Percentiles rank a stretch among this genome's conserved stretches.
Evolutionary conservation across 495 filamentous ascomycete species (phyloP).

Genomic region (Darksidea phi): DNA sequence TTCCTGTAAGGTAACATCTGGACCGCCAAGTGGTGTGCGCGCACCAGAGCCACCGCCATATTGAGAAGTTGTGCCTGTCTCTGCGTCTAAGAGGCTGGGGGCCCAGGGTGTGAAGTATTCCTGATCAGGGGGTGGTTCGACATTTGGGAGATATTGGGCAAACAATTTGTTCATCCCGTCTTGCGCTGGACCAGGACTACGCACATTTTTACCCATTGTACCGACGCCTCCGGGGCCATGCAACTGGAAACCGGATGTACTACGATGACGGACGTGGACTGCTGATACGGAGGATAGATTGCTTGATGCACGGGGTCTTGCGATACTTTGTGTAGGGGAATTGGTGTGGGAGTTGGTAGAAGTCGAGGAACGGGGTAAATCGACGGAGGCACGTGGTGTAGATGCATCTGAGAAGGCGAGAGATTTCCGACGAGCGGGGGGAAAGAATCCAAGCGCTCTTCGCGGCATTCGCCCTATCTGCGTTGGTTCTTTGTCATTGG

Average conservation of each 20-base stretch:
- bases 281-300: conserved; percentile 12
- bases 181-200: conserved; percentile 72
- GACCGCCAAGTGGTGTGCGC: conserved; percentile 21
- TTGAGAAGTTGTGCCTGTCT: conserved; percentile 19
- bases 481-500: conserved; percentile 65
- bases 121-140: conserved; percentile 53
- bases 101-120: conserved; percentile 40
- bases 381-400: conserved; percentile 44
- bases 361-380: conserved; percentile 39
- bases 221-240: conserved; percentile 82
- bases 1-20: conserved; percentile 63
- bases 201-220: conserved; percentile 65
- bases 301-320: conserved; percentile 8
- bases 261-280: conserved; percentile 19
- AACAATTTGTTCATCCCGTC: conserved; percentile 80
- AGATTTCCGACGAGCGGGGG: conserved; percentile 82
- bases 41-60: conserved; percentile 17
- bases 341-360: conserved; percentile 45
- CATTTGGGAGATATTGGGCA: conserved; percentile 69
- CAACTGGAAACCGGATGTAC: conserved; percentile 45
- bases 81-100: conserved; percentile 40
- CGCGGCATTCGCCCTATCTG: conserved; percentile 85
- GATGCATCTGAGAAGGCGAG: conserved; percentile 50
- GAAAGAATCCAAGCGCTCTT: conserved; percentile 84
- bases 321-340: conserved; percentile 27